Base-by-base conservation (phyloP, 768 basidiomycete species). In the Auriscalpium microsporum region DNA sequence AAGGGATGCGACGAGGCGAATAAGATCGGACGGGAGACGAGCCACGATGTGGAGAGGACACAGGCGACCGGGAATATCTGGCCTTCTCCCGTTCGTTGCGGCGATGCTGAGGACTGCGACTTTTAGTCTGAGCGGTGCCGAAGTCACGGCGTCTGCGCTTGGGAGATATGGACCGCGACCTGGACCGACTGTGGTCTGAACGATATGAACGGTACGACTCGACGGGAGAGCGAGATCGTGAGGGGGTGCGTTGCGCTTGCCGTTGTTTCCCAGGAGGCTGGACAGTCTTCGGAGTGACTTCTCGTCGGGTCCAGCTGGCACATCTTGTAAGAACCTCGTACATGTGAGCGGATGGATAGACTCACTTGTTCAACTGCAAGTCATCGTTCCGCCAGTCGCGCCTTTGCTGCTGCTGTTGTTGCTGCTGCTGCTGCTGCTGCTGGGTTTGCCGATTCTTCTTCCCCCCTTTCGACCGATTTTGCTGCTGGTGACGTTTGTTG, bases 331-430 rank as follows among this genome's bases (percentile, higher is more conserved):
- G 48, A n/a, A 14, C 16, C 47, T 55, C 38, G 60, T 54, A 36
- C 59, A 16, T 55, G 50, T 48, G 36, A 52, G 50, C 45, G 42
- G 40, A 40, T 47, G 54, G 34, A 53, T 54, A 49, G 11, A 69
- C 83, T 48, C 69, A 91, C 89, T 90, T 90, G 69, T 90, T 90
- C 51, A 83, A 67, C 62, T 76, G 78, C n/a, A 78, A 75, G 53
- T 89, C 86, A 45, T 88, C 84, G 23, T 69, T 71, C 52, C 74
- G 71, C 60, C 76, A 76, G 59, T 72, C 73, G 23, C 72, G 73
- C 54, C 71, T 70, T 53, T 68, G 71, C 46, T 73, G 68, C 44
- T 63, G 62, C 52, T 65, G 66, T 56, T 65, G 66, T 50, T 65
- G 66, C 57, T 65, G 66, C 33, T 66, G 63, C 40, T 67, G 68